Evolutionary conservation across 495 filamentous ascomycete species (phyloP), one percentile per base, ranked within the genome.

Genomic region (Aspergillus nidulans): DNA sequence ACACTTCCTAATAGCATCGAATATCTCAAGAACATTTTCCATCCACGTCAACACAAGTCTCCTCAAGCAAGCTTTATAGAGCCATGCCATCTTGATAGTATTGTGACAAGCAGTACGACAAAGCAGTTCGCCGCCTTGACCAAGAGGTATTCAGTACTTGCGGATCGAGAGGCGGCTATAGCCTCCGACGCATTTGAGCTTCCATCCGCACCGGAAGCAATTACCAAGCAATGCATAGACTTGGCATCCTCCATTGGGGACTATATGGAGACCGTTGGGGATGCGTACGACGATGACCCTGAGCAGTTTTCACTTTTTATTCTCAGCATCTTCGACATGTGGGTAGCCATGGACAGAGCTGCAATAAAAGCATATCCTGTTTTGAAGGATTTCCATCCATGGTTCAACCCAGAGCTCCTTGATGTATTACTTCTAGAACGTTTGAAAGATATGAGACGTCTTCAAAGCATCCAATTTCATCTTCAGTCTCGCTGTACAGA

Each of bases 241-340:
- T 36, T 81, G 1, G 67, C 71, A 3, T 13, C 57, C 1, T 50
- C 63, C 3, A 78, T 87, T 5, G 28, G 58, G 0, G 21, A 52
- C 0, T 74, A 77, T 30, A 47, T 82, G 3, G 45, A 24, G 0
- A 24, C 49, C 8, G 65, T 72, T 18, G 67, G 55, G 5, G 55
- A 59, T 15, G 61, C 64, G 6, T 85, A 84, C 57, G 67, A 76
- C 8, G 58, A 49, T 3, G 70, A 81, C 52, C 47, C 51, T 0
- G 81, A 81, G 55, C 66, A 68, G 3, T 65, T 77, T 15, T 86
- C 85, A 6, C 32, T 78, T 0, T 81, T 86, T 73, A 53, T 82
- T 1, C 67, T 89, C 16, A 81, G 69, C 0, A 59, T 80, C 8
- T 67, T 87, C 55, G 80, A 86, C 15, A 55, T 87, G 0, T 89